Conservation (phyloP, 108 stramenopile species). For the Cyclotella sp. region DNA sequence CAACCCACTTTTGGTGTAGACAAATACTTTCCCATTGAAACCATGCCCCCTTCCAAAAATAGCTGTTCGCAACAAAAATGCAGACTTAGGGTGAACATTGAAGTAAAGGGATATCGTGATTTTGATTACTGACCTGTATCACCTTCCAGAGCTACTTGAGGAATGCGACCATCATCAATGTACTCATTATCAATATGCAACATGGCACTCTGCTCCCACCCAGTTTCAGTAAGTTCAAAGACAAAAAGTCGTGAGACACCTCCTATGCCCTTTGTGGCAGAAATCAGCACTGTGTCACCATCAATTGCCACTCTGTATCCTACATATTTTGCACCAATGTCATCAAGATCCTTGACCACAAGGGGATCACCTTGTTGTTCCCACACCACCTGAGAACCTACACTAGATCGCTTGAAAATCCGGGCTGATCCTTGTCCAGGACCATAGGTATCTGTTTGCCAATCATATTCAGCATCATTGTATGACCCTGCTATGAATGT, state of each 20-base stretch:
- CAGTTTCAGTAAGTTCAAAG: background rate
- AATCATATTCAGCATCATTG: background rate
- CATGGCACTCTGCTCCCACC: constrained; percentile 8
- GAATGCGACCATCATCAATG: background rate
- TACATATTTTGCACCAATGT: background rate
- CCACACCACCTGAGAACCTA: background rate
- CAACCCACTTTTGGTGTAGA: background rate
- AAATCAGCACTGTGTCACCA: constrained; percentile 13
- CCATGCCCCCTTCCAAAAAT: background rate
- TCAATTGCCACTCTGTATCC: constrained; percentile 16
- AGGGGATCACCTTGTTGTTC: constrained; percentile 16
- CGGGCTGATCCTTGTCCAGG: background rate
- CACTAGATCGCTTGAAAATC: background rate
- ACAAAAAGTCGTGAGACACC: constrained; percentile 6
- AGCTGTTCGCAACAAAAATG: too few species aligned
- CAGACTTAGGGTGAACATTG: too few species aligned
- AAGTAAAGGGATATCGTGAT: background rate
- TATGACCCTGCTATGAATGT: constrained; percentile 11
- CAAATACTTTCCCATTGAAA: background rate
- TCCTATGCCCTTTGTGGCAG: background rate
- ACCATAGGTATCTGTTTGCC: background rate
- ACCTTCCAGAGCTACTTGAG: background rate
- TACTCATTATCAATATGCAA: background rate
- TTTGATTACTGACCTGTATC: background rate
- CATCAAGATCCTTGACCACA: background rate